Percentiles rank a stretch among this genome's conserved stretches.
Evolutionary conservation across 352 stramenopile species (phyloP).

Genomic region (Elongisporangium senticosum): DNA sequence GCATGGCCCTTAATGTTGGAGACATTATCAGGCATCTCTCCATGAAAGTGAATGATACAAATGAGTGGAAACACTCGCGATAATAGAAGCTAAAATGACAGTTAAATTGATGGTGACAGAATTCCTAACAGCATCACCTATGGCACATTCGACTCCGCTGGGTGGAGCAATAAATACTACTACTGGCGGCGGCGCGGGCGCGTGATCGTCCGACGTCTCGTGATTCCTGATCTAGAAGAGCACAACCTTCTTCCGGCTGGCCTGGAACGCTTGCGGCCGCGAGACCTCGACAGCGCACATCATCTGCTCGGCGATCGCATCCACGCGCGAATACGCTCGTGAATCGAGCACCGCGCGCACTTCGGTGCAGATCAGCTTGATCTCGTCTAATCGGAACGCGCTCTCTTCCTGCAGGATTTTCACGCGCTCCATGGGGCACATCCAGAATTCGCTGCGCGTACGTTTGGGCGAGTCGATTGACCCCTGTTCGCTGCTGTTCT

Average conservation of each 20-base stretch:
- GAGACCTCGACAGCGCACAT: constrained; percentile 1
- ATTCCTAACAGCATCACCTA: no score
- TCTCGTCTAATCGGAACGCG: constrained; percentile 29
- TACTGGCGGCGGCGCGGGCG: no score
- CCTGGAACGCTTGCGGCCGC: constrained; percentile 4
- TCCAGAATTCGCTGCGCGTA: constrained; percentile 30
- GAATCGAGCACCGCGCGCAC: constrained; percentile 35
- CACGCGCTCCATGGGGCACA: constrained; percentile 43
- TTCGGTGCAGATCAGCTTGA: constrained; percentile 40
- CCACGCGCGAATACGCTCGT: constrained; percentile 25
- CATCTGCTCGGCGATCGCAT: constrained; percentile 15
- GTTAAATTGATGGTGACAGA: no score
- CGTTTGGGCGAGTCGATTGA: constrained; percentile 6
- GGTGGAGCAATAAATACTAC: constrained; percentile 17
- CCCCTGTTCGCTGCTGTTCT: constrained; percentile 4
- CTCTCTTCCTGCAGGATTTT: constrained; percentile 30
- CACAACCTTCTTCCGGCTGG: constrained; percentile 21
- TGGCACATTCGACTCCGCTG: no score
- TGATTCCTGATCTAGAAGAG: constrained; percentile 6
- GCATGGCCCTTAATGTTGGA: no score
- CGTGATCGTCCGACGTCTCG: no score
- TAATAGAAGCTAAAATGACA: no score
- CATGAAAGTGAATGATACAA: no score
- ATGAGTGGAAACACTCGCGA: no score
- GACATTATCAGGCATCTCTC: no score